Evolutionary conservation across 352 stramenopile species (phyloP).

Genomic region (Phytophthora nicotianae): DNA sequence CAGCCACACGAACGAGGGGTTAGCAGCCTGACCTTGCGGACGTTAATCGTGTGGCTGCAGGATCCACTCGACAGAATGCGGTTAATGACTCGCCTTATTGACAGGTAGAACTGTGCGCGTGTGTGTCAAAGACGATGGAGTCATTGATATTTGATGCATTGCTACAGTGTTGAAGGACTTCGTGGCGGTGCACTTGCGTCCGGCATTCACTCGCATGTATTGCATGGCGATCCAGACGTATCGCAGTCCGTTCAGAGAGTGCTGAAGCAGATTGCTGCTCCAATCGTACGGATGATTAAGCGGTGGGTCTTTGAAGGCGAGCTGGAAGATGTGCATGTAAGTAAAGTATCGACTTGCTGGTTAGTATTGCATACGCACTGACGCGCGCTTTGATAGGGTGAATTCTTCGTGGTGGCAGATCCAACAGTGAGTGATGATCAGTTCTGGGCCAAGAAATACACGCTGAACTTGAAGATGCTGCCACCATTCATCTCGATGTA

Average conservation of each 20-base stretch:
- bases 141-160: slow-evolving; percentile 1
- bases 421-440: slow-evolving; percentile 77
- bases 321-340: slow-evolving; percentile 84
- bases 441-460: slow-evolving; percentile 89
- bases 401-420: slow-evolving; percentile 89
- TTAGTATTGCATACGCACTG: not conserved
- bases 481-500: slow-evolving; percentile 88
- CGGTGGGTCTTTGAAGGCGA: slow-evolving; percentile 90
- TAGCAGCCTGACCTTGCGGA: slow-evolving; percentile 86
- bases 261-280: slow-evolving; percentile 77
- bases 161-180: slow-evolving; percentile 74
- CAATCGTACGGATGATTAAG: slow-evolving; percentile 89
- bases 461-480: slow-evolving; percentile 84
- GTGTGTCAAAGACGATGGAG: not conserved
- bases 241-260: slow-evolving; percentile 76
- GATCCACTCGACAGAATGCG: slow-evolving; percentile 88
- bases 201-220: slow-evolving; percentile 89
- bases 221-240: slow-evolving; percentile 90
- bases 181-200: slow-evolving; percentile 89
- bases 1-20: slow-evolving; percentile 41
- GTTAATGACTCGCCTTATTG: slow-evolving; percentile 89
- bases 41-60: slow-evolving; percentile 91
- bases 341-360: slow-evolving; percentile 10
- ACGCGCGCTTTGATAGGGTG: slow-evolving; percentile 43
- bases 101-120: slow-evolving; percentile 51